These are phyloP conservation scores for Astragalus glycyphyllos DNA, from an alignment of 306 rosid genomes.

Conservation along the genomic window DNA sequence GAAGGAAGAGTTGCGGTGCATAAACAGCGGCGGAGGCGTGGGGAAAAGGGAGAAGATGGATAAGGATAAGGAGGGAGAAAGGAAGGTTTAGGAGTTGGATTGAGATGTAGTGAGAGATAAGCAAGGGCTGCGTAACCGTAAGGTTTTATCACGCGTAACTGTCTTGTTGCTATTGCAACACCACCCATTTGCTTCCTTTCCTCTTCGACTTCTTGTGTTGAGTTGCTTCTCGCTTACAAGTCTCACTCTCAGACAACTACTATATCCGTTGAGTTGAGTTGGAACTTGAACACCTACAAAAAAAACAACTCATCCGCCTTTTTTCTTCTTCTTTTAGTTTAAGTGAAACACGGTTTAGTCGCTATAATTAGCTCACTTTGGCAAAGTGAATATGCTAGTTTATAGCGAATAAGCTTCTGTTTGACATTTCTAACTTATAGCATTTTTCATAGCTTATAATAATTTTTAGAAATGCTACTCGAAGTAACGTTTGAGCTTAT, in stretches of 20 bases:
- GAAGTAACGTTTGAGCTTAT: too few relatives aligned
- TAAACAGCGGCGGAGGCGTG: slow-evolving; percentile 55
- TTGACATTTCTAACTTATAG: too few relatives aligned
- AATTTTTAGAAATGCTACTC: too few relatives aligned
- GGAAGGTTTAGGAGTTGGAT: slow-evolving; percentile 38
- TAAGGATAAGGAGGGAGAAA: slow-evolving; percentile 30
- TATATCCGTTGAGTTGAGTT: background rate
- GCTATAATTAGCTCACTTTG: too few relatives aligned
- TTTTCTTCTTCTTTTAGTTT: too few relatives aligned
- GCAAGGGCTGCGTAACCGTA: slow-evolving; percentile 27
- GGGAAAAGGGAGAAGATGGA: slow-evolving; percentile 26
- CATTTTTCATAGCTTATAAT: too few relatives aligned
- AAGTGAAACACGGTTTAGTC: too few relatives aligned
- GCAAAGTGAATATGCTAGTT: too few relatives aligned
- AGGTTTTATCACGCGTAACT: slow-evolving; percentile 29
- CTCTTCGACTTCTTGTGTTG: background rate
- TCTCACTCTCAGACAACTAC: background rate
- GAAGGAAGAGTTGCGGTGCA: slow-evolving; percentile 58
- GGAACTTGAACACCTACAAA: too few relatives aligned
- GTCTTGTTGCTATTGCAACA: slow-evolving; percentile 38
- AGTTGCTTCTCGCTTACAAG: background rate
- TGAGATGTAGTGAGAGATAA: slow-evolving; percentile 26
- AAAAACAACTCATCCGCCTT: too few relatives aligned
- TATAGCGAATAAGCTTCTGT: too few relatives aligned
- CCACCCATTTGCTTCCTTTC: slow-evolving; percentile 27